Percentiles rank a stretch among this genome's conserved stretches.
Conservation (phyloP, 441 rosid species). For the Isatis lusitanica region DNA sequence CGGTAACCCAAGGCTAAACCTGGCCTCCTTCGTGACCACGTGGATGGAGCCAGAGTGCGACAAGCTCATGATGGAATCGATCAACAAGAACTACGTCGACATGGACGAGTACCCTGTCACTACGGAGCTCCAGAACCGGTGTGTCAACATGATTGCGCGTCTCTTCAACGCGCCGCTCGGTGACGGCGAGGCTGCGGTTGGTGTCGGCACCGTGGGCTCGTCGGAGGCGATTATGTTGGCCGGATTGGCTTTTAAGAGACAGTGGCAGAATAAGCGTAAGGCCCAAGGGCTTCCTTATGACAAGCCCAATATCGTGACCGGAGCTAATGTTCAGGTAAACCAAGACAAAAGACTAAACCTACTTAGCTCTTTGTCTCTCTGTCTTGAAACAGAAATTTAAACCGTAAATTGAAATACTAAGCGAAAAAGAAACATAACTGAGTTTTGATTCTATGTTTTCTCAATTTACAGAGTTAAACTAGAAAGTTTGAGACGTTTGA, state of each 20-base stretch:
- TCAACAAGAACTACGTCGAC: conserved; percentile 53
- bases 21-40: conserved; percentile 53
- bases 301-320: conserved; percentile 54
- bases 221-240: conserved; percentile 59
- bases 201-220: conserved; percentile 52
- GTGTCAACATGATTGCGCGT: conserved; percentile 54
- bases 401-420: background rate
- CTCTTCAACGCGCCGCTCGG: conserved; percentile 46
- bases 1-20: conserved; percentile 55
- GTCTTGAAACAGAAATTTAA: background rate
- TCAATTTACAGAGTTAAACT: background rate
- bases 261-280: conserved; percentile 52
- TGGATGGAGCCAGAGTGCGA: conserved; percentile 63
- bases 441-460: background rate
- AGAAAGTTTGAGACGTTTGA: background rate
- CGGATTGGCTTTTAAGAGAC: conserved; percentile 53
- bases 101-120: conserved; percentile 56
- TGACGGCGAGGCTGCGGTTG: conserved; percentile 44
- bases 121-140: conserved; percentile 54
- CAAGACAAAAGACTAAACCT: background rate
- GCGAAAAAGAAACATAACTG: background rate
- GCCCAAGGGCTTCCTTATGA: conserved; percentile 59
- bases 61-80: conserved; percentile 51
- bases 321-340: conserved; percentile 48
- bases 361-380: background rate